Percentiles rank a stretch among this genome's conserved stretches.
Conservation (phyloP, 768 basidiomycete genomes). For the Tricholoma sp. region DNA sequence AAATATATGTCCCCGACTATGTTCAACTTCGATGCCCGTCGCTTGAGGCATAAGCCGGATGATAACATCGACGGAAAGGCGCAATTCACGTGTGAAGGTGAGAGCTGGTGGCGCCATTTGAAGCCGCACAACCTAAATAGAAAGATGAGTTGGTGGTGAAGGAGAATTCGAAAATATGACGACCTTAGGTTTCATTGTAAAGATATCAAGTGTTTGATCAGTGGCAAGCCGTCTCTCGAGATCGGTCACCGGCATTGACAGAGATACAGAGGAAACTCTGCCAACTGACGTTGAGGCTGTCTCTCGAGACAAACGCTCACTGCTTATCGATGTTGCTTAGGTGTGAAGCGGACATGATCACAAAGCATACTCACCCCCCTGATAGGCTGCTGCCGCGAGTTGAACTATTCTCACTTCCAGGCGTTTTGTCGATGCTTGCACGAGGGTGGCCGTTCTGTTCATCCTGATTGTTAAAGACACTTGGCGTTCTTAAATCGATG, state of each 20-base stretch:
- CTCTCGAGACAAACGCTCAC: constrained; percentile 58
- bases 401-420: constrained; percentile 48
- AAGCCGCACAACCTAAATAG: constrained; percentile 70
- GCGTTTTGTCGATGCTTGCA: constrained; percentile 23
- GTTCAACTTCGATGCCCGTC: constrained; percentile 70
- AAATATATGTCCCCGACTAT: constrained; percentile 75
- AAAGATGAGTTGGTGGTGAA: constrained; percentile 3
- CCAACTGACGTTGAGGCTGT: constrained; percentile 51
- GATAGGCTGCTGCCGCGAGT: constrained; percentile 47
- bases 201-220: constrained; percentile 82
- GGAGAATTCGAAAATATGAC: not conserved
- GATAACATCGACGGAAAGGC: constrained; percentile 63
- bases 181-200: constrained; percentile 93
- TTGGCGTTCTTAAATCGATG: constrained; percentile 45
- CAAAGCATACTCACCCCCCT: constrained; percentile 41
- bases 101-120: constrained; percentile 83
- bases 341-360: not conserved
- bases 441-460: constrained; percentile 14
- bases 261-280: constrained; percentile 44
- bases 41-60: constrained; percentile 75
- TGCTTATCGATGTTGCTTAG: constrained; percentile 19
- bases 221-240: constrained; percentile 79
- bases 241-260: constrained; percentile 60
- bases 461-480: constrained; percentile 22
- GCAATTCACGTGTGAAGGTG: constrained; percentile 72